Evolutionary conservation across 2,329 filamentous ascomycete genomes (phyloP).

Genomic region (Colletotrichum sojae): DNA sequence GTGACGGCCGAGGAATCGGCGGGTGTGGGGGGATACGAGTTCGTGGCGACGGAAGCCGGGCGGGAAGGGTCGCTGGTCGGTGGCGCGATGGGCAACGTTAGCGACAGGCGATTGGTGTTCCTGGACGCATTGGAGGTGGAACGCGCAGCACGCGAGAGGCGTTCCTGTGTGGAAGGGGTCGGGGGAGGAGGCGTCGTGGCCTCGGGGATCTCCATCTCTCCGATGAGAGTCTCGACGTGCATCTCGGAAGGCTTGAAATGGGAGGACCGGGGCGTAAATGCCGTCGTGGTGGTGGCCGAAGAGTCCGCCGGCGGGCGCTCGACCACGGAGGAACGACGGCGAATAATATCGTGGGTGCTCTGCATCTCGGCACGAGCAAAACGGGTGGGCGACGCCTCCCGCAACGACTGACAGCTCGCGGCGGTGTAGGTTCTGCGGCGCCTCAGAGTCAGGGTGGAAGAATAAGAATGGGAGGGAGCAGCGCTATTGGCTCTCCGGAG

Average conservation of each 20-base stretch:
- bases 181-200: conserved; percentile 53
- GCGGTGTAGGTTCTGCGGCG: conserved; percentile 49
- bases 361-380: conserved; percentile 44
- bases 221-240: conserved; percentile 29
- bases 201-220: conserved; percentile 33
- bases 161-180: conserved; percentile 54
- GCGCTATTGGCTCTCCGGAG: conserved; percentile 53
- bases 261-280: conserved; percentile 33
- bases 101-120: conserved; percentile 70
- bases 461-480: conserved; percentile 51
- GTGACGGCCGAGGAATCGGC: conserved; percentile 58
- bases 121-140: conserved; percentile 68
- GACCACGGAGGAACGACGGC: conserved; percentile 56
- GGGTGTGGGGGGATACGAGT: conserved; percentile 66
- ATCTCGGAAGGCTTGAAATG: conserved; percentile 28
- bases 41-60: conserved; percentile 62
- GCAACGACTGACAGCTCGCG: conserved; percentile 49
- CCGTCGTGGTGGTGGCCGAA: conserved; percentile 38
- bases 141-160: conserved; percentile 62
- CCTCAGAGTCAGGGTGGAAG: conserved; percentile 46
- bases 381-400: conserved; percentile 46
- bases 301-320: conserved; percentile 52
- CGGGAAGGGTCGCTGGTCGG: conserved; percentile 67
- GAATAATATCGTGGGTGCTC: conserved; percentile 54
- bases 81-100: conserved; percentile 73